phyloP scores from a whole-genome alignment of 2,329 filamentous ascomycete genomes.

The Colletotrichum filicis region DNA sequence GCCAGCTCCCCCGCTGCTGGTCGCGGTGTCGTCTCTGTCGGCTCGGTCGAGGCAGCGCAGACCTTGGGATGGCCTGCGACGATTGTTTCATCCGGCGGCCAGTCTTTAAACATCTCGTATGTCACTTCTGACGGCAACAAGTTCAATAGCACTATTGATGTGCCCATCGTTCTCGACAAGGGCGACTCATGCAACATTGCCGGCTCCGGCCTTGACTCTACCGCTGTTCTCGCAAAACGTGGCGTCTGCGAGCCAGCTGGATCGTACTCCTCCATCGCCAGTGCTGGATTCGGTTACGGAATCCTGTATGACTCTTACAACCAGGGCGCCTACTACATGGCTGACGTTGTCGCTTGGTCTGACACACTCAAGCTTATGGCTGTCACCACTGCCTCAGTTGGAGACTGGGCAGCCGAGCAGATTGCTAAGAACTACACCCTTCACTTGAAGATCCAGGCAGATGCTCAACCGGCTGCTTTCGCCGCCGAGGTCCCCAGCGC shows the following conservation, averaged over 20 bases:
- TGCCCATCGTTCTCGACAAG: constrained; percentile 23
- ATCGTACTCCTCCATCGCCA: background rate
- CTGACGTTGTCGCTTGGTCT: background rate
- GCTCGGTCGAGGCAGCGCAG: constrained; percentile 32
- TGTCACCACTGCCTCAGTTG: constrained; percentile 29
- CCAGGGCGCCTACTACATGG: constrained; percentile 36
- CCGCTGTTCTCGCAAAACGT: constrained; percentile 32
- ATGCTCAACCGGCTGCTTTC: constrained; percentile 22
- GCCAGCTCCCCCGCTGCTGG: constrained; percentile 20
- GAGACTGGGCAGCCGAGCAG: constrained; percentile 31
- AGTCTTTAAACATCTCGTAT: constrained; percentile 31
- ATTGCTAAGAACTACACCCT: constrained; percentile 24
- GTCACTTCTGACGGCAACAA: constrained; percentile 34
- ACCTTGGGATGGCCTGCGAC: constrained; percentile 35
- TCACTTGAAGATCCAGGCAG: constrained; percentile 26
- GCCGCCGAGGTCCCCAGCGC: constrained; percentile 21
- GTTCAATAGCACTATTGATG: constrained; percentile 29
- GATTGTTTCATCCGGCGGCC: constrained; percentile 27
- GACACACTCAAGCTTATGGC: constrained; percentile 28
- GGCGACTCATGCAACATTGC: constrained; percentile 36
- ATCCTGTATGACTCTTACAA: constrained; percentile 37
- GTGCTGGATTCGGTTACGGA: constrained; percentile 30
- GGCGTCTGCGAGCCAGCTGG: constrained; percentile 16
- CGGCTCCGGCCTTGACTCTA: background rate
- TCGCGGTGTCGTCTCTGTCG: constrained; percentile 3